Conservation (phyloP, 371 early-diverging fungal genomes). For the Circinella minor region DNA sequence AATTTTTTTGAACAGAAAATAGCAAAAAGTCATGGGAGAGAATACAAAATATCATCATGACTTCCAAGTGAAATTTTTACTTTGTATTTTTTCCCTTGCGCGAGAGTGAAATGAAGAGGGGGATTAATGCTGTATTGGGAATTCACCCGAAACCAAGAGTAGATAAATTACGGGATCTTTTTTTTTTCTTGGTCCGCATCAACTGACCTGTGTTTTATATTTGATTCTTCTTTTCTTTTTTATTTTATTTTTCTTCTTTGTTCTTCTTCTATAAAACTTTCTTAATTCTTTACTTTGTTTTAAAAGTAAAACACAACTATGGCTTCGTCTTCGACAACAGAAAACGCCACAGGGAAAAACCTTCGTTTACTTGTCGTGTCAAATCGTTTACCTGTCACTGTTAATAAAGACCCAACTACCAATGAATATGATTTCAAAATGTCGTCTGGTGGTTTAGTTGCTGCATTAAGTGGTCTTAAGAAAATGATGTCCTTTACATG, state of each 20-base stretch:
- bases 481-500: constrained; percentile 97
- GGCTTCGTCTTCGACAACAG: constrained; percentile 10
- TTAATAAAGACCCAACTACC: constrained; percentile 71
- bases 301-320: background rate
- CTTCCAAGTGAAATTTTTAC: too few species aligned
- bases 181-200: background rate
- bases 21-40: too few species aligned
- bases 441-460: constrained; percentile 98
- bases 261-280: too few species aligned
- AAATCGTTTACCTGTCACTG: constrained; percentile 99
- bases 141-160: background rate
- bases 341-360: constrained; percentile 8
- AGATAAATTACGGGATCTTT: too few species aligned
- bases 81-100: too few species aligned
- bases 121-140: background rate
- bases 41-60: too few species aligned
- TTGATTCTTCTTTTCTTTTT: background rate
- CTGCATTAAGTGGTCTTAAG: constrained; percentile 94
- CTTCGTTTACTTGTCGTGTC: constrained; percentile 94
- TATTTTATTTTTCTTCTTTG: background rate
- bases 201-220: background rate
- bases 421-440: constrained; percentile 77
- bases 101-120: too few species aligned
- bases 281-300: too few species aligned
- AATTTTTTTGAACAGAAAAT: too few species aligned